These are phyloP conservation scores for Coemansia furcata DNA, from an alignment of 192 early-diverging fungal genomes.

Conservation along the genomic window DNA sequence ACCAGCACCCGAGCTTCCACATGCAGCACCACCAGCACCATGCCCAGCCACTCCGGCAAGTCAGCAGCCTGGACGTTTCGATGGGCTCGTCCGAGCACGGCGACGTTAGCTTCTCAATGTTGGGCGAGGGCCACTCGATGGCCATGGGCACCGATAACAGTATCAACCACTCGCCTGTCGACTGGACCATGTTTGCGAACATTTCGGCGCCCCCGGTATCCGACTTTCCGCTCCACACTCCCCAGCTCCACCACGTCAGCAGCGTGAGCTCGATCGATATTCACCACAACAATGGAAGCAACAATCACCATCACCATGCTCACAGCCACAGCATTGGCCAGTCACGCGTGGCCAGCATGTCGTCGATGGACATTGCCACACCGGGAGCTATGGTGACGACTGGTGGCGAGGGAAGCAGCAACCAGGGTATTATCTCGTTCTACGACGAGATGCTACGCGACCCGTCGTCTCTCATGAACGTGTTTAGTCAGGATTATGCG, in stretches of 20 bases:
- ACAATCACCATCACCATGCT: slow-evolving; percentile 10
- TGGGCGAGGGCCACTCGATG: slow-evolving; percentile 31
- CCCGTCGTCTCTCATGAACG: slow-evolving; percentile 50
- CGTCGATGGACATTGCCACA: slow-evolving; percentile 13
- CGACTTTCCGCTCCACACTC: slow-evolving; percentile 22
- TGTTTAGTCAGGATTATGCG: slow-evolving; percentile 47
- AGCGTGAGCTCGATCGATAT: slow-evolving; percentile 25
- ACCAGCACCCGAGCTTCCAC: slow-evolving; percentile 14
- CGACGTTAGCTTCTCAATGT: slow-evolving; percentile 37
- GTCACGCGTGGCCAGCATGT: slow-evolving; percentile 10
- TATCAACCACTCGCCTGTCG: slow-evolving; percentile 26
- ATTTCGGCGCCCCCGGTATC: slow-evolving; percentile 29
- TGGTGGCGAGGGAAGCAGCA: slow-evolving; percentile 8
- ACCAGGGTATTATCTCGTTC: slow-evolving; percentile 36
- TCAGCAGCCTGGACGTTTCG: slow-evolving; percentile 34
- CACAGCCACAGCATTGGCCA: slow-evolving; percentile 21
- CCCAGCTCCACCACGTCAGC: slow-evolving; percentile 40
- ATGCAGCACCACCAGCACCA: slow-evolving; percentile 9
- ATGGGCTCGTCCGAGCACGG: slow-evolving; percentile 25
- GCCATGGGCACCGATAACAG: slow-evolving; percentile 16
- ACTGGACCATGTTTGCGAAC: slow-evolving; percentile 48
- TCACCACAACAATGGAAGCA: slow-evolving; percentile 3
- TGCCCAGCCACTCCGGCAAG: slow-evolving; percentile 1
- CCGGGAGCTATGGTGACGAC: slow-evolving; percentile 14
- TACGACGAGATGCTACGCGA: slow-evolving; percentile 54